These are phyloP conservation scores for Paragyromitra xinjiangensis DNA, from an alignment of 495 filamentous ascomycete genomes.

Conservation along the genomic window DNA sequence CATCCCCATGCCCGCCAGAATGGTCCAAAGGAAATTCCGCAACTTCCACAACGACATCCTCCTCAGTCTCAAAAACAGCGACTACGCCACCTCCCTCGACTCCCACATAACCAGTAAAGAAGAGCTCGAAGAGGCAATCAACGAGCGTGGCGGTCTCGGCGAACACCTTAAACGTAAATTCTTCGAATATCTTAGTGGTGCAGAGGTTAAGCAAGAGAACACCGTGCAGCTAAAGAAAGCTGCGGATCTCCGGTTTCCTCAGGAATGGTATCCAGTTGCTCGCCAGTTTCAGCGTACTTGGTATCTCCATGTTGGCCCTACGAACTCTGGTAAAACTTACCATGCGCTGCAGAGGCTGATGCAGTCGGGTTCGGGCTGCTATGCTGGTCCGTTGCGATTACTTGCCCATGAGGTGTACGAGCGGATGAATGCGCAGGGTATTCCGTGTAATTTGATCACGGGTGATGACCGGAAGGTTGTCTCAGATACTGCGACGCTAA, in stretches of 20 bases:
- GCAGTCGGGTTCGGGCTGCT: conserved; percentile 77
- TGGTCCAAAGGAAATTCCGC: conserved; percentile 3
- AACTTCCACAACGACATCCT: conserved; percentile 16
- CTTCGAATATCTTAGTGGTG: not conserved
- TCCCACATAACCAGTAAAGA: not conserved
- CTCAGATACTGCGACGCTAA: conserved; percentile 64
- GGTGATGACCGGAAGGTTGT: conserved; percentile 83
- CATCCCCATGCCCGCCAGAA: not conserved
- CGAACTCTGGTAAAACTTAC: conserved; percentile 98
- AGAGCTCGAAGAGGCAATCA: conserved; percentile 1
- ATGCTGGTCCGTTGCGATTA: conserved; percentile 88
- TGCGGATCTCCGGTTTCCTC: conserved; percentile 82
- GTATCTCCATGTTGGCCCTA: conserved; percentile 95
- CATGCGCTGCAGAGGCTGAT: conserved; percentile 89
- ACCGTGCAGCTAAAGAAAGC: conserved; percentile 65
- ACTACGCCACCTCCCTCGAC: not conserved
- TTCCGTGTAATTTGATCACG: conserved; percentile 80
- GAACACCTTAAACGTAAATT: conserved; percentile 11
- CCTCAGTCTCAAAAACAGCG: not conserved
- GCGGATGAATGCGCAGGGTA: conserved; percentile 78
- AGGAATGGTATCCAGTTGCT: conserved; percentile 89
- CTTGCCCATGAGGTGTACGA: conserved; percentile 93
- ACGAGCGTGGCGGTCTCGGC: not conserved
- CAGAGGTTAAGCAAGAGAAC: not conserved
- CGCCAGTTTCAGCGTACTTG: conserved; percentile 80